Evolutionary conservation across 2,329 filamentous ascomycete species (phyloP).

Genomic region (Colletotrichum eremochloae): DNA sequence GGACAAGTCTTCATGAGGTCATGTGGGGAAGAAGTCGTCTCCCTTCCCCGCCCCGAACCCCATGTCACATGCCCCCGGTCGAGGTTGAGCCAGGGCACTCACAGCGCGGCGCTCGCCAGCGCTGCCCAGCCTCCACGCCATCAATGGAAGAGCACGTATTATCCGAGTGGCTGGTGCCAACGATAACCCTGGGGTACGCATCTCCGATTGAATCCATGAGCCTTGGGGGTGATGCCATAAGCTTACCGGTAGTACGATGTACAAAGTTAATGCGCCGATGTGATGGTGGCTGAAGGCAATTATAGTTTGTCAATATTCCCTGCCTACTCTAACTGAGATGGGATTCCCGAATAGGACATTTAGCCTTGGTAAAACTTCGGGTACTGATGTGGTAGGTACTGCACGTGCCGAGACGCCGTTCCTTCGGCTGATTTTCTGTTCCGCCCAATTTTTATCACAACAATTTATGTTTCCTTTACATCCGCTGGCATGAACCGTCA

Average conservation of each 20-base stretch:
- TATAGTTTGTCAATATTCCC: neutral
- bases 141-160: neutral
- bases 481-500: neutral
- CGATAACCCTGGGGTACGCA: constrained; percentile 3
- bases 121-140: neutral
- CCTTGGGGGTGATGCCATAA: neutral
- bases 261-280: neutral
- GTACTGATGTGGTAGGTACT: neutral
- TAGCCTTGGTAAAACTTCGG: constrained; percentile 24
- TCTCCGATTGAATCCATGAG: neutral
- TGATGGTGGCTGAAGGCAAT: too few relatives aligned
- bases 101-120: neutral
- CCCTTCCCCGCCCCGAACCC: constrained; percentile 10
- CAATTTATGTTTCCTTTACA: neutral
- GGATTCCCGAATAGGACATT: constrained; percentile 1
- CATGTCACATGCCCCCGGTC: constrained; percentile 34
- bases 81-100: constrained; percentile 1
- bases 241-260: neutral
- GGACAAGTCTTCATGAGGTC: constrained; percentile 32
- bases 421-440: neutral
- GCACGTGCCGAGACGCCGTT: constrained; percentile 5
- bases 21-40: constrained; percentile 34
- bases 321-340: neutral
- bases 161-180: neutral
- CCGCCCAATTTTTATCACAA: neutral